These are phyloP conservation scores for Fraxinus xanthoxyloides DNA, from an alignment of 305 asterid species.

Conservation along the genomic window DNA sequence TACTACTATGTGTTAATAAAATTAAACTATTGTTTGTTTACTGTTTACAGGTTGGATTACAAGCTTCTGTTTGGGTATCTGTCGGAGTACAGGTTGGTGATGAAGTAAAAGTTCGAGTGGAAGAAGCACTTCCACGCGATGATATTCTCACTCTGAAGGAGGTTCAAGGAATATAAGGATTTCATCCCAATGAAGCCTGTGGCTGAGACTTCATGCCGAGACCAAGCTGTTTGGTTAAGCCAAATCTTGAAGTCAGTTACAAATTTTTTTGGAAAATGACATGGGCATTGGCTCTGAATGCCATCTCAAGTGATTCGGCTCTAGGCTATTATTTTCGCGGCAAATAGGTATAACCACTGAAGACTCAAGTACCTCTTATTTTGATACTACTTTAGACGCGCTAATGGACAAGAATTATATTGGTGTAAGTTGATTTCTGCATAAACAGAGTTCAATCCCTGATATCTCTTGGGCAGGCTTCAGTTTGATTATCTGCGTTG, in stretches of 20 bases:
- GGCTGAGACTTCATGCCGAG: background rate
- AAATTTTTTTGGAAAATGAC: background rate
- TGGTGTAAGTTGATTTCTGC: background rate
- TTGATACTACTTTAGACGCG: background rate
- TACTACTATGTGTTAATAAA: background rate
- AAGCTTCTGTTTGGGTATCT: constrained; percentile 76
- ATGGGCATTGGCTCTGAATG: constrained; percentile 9
- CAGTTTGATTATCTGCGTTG: background rate
- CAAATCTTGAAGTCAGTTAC: background rate
- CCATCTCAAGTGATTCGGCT: constrained; percentile 1
- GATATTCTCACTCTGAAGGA: constrained; percentile 72
- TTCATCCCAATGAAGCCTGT: background rate
- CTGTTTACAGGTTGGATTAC: constrained; percentile 68
- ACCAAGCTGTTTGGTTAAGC: background rate
- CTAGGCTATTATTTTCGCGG: background rate
- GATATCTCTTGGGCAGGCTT: background rate
- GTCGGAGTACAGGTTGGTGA: constrained; percentile 76
- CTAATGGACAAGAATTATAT: background rate
- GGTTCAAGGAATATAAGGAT: constrained; percentile 33
- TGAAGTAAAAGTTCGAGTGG: constrained; percentile 73
- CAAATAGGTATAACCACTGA: background rate
- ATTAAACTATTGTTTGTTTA: constrained; percentile 20
- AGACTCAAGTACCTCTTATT: background rate
- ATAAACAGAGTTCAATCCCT: background rate
- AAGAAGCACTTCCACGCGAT: constrained; percentile 89